A percentile compares a stretch with the other conserved stretches of the same genome.
phyloP scores from a whole-genome alignment of 2,329 filamentous ascomycete species.

The Curvularia lunata region DNA sequence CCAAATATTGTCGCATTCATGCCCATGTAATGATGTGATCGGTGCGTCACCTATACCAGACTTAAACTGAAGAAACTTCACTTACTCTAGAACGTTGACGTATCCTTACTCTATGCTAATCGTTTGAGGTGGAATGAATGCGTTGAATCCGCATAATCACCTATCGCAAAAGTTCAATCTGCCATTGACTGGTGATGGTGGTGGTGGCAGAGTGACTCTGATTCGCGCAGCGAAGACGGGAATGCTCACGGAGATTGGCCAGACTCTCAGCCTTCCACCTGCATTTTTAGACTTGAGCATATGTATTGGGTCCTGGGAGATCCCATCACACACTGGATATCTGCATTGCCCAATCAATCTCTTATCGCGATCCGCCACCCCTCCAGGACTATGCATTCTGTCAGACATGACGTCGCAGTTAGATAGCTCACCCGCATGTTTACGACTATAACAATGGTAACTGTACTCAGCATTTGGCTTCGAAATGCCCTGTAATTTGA shows the following conservation, averaged over 20 bases:
- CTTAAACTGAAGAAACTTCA: too few relatives aligned
- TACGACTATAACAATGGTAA: neutral
- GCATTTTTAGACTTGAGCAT: too few relatives aligned
- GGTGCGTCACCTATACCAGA: neutral
- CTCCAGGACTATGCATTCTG: neutral
- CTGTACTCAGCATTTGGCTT: neutral
- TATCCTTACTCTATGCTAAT: neutral
- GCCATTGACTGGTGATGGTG: neutral
- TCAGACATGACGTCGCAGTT: conserved; percentile 4
- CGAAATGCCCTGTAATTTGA: neutral
- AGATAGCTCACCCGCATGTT: neutral
- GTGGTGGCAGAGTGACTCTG: neutral
- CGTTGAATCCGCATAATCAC: neutral
- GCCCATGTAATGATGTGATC: neutral
- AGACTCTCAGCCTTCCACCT: neutral
- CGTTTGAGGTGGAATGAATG: too few relatives aligned
- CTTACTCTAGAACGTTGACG: too few relatives aligned
- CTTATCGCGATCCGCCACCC: neutral
- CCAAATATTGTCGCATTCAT: neutral
- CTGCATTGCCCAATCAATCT: neutral
- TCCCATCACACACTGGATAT: neutral
- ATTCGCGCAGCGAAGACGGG: neutral
- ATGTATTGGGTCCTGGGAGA: neutral
- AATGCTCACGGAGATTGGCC: neutral
- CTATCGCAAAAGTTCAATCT: neutral